Base-by-base conservation (phyloP, 345 rosid genomes). In the Syzygium aqueum region DNA sequence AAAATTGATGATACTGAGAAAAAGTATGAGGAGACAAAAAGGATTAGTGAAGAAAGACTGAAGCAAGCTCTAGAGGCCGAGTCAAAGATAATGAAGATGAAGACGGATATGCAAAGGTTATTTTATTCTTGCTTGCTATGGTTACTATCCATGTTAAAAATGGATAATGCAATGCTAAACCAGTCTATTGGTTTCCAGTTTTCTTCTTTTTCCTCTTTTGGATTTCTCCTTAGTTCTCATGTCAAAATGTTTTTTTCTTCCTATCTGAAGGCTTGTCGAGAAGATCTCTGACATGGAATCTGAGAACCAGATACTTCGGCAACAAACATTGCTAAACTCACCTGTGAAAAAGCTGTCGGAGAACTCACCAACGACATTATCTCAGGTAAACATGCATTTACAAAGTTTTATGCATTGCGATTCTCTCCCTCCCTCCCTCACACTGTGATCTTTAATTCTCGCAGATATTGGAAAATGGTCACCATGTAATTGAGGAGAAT, bases 61-160 rank as follows among this genome's bases (percentile, higher is more conserved):
- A 96, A 94, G 92, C 99, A 96, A 94, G 97, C 98, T 84, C 77
- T 93, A 92, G 98, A 95, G 19, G 98, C 99, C n/a, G 99, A 96
- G 88, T 93, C 98, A 53, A 97, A 94, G 92, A 90, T 96, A 86
- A 94, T 90, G 84, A 94, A 94, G 88, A 89, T 97, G 92, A 96
- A 97, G 93, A 96, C 94, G 85, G 95, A 94, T 84, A 95, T 97
- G 99, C 96, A 95, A 85, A 97, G 93, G 99, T 97, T 85, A 82
- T 80, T 56, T 61, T 50, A 5, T 63, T 73, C 82, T 73, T 73
- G 49, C 82, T 73, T 73, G 82, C 82, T 37, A 17, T 73, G 82
- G 49, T 37, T 73, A 27, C 49, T 73, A 37, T 33, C 49, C 1
- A 6, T 37, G 27, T 19, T 43, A 73, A 73, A 43, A 85, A 87